Conservation (phyloP, 2,329 filamentous ascomycete species). For the Aspergillus sp. region DNA sequence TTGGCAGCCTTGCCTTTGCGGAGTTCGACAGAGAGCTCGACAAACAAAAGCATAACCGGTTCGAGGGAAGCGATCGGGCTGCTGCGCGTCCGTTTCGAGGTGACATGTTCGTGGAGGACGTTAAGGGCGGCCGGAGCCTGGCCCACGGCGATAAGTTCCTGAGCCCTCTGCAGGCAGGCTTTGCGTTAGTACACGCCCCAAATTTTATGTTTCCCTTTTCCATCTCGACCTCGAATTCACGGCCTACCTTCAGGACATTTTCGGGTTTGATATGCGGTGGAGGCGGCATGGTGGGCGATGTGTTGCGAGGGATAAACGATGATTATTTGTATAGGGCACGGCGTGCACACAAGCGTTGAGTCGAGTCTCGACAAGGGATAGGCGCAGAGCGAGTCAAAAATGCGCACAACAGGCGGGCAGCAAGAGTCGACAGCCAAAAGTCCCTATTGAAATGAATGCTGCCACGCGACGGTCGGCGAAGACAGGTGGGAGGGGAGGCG, state of each 20-base stretch:
- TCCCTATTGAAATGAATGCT: conserved; percentile 34
- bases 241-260: conserved; percentile 85
- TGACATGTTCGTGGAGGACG: conserved; percentile 98
- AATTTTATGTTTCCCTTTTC: background rate
- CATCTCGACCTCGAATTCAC: conserved; percentile 10
- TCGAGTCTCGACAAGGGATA: conserved; percentile 13
- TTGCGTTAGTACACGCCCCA: conserved; percentile 18
- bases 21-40: conserved; percentile 94
- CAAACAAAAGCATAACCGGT: conserved; percentile 97
- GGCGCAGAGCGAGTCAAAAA: conserved; percentile 23
- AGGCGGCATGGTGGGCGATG: conserved; percentile 74
- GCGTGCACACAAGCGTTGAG: conserved; percentile 20
- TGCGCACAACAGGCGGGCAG: conserved; percentile 35
- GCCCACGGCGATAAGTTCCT: conserved; percentile 97
- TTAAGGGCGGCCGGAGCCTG: conserved; percentile 90
- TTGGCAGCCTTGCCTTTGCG: conserved; percentile 98
- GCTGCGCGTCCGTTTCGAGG: conserved; percentile 96
- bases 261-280: conserved; percentile 97
- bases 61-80: conserved; percentile 94
- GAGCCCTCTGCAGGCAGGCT: conserved; percentile 68
- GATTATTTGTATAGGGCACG: conserved; percentile 17
- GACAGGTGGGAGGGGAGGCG: conserved; percentile 29
- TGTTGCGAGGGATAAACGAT: conserved; percentile 34
- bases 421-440: conserved; percentile 31
- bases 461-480: conserved; percentile 41